Evolutionary conservation across 164 flowering plant genomes (phyloP).

Genomic region (Piper longum): DNA sequence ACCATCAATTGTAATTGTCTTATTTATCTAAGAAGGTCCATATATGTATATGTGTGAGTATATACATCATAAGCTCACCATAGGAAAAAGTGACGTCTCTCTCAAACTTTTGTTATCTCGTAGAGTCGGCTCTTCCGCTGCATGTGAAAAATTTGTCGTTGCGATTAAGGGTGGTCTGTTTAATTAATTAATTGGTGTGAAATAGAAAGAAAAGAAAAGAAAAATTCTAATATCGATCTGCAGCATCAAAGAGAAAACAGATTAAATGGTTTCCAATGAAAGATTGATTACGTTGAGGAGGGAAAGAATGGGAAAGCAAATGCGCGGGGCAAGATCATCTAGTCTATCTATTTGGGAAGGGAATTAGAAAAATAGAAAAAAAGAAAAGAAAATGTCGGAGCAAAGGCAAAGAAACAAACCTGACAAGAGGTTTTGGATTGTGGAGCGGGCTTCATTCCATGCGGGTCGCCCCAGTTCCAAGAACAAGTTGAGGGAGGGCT

Average conservation of each 20-base stretch:
- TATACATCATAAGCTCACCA: conserved; percentile 26
- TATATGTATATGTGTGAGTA: too few relatives aligned
- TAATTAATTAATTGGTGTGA: background rate
- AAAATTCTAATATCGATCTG: background rate
- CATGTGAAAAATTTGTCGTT: conserved; percentile 7
- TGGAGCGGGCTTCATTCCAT: conserved; percentile 94
- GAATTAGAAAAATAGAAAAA: background rate
- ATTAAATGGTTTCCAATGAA: too few relatives aligned
- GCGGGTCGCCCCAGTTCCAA: conserved; percentile 82
- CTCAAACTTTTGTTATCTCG: conserved; percentile 69
- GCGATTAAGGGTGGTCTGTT: background rate
- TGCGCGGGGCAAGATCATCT: too few relatives aligned
- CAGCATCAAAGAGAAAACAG: too few relatives aligned
- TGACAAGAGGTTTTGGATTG: conserved; percentile 75
- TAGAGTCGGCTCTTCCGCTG: conserved; percentile 65
- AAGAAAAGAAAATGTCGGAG: background rate
- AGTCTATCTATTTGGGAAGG: background rate
- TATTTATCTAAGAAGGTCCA: too few relatives aligned
- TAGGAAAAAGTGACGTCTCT: conserved; percentile 56
- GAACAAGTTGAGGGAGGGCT: conserved; percentile 80
- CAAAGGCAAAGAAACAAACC: background rate
- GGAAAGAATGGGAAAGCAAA: background rate
- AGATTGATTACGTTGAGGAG: too few relatives aligned
- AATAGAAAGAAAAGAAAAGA: background rate
- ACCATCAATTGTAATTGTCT: too few relatives aligned